phyloP scores from a whole-genome alignment of 495 filamentous ascomycete genomes.

The Collariella sp. region DNA sequence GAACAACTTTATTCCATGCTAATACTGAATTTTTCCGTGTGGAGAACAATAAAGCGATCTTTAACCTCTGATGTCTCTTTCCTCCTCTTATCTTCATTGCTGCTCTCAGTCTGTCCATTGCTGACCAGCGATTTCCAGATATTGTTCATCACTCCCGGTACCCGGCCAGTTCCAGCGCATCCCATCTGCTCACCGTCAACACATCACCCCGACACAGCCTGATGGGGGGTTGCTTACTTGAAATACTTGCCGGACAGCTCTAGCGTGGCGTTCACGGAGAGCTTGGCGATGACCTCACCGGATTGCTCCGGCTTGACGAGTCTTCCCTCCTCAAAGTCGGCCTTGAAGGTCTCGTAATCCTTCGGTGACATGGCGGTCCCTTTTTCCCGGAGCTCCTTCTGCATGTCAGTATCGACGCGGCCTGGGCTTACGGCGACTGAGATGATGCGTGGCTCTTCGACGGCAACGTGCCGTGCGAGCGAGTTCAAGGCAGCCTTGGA shows the following conservation, averaged over 20 bases:
- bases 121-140: constrained; percentile 7
- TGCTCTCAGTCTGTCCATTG: constrained; percentile 5
- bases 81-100: constrained; percentile 2
- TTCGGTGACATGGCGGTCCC: constrained; percentile 52
- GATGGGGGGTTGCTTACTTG: constrained; percentile 41
- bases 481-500: constrained; percentile 88
- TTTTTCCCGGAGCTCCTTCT: constrained; percentile 65
- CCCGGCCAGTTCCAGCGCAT: constrained; percentile 51
- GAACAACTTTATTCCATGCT: constrained; percentile 70
- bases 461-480: constrained; percentile 59
- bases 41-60: constrained; percentile 78
- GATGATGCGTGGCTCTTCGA: constrained; percentile 72
- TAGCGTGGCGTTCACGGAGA: constrained; percentile 50
- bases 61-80: constrained; percentile 80
- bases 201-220: not conserved
- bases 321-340: constrained; percentile 55
- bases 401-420: constrained; percentile 90
- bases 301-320: constrained; percentile 77
- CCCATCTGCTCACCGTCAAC: constrained; percentile 56
- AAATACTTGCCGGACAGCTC: constrained; percentile 68
- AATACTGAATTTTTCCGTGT: constrained; percentile 70
- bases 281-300: constrained; percentile 73
- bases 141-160: constrained; percentile 42
- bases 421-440: constrained; percentile 69
- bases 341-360: constrained; percentile 59